These are phyloP conservation scores for Xylaria arbuscula DNA, from an alignment of 2,329 filamentous ascomycete species.

Conservation along the genomic window DNA sequence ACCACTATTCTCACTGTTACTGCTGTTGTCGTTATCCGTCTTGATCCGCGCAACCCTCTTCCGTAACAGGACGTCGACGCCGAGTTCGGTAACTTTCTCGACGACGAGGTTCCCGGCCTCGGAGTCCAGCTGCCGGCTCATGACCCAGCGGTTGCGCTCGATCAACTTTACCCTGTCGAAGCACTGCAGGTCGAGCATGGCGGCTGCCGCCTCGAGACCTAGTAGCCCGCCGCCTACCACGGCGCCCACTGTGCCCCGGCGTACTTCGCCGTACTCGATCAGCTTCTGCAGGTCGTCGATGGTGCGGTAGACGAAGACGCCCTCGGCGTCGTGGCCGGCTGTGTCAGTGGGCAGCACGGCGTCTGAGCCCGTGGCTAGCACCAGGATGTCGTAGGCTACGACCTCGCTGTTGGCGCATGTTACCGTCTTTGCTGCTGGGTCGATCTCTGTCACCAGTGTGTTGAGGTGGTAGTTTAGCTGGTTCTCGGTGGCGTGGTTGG, in stretches of 20 bases:
- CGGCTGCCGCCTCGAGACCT: constrained; percentile 89
- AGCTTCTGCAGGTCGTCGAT: constrained; percentile 83
- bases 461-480: constrained; percentile 81
- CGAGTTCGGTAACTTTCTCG: constrained; percentile 81
- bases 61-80: constrained; percentile 81
- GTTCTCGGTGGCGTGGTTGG: constrained; percentile 68
- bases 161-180: constrained; percentile 81
- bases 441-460: constrained; percentile 76
- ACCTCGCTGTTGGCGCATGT: constrained; percentile 75
- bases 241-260: constrained; percentile 75
- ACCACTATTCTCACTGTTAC: constrained; percentile 51
- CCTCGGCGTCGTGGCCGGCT: constrained; percentile 80
- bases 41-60: constrained; percentile 80
- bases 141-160: constrained; percentile 84
- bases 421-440: constrained; percentile 72
- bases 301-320: constrained; percentile 89
- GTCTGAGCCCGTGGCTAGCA: constrained; percentile 88
- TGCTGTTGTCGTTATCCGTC: constrained; percentile 65
- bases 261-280: constrained; percentile 75
- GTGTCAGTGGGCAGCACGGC: constrained; percentile 78
- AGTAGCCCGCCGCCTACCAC: constrained; percentile 88
- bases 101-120: constrained; percentile 86
- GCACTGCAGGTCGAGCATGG: constrained; percentile 85
- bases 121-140: constrained; percentile 83
- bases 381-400: constrained; percentile 81